A percentile compares a stretch with the other conserved stretches of the same genome.
Evolutionary conservation across 768 basidiomycete species (phyloP).

Genomic region (Astraeus odoratus): DNA sequence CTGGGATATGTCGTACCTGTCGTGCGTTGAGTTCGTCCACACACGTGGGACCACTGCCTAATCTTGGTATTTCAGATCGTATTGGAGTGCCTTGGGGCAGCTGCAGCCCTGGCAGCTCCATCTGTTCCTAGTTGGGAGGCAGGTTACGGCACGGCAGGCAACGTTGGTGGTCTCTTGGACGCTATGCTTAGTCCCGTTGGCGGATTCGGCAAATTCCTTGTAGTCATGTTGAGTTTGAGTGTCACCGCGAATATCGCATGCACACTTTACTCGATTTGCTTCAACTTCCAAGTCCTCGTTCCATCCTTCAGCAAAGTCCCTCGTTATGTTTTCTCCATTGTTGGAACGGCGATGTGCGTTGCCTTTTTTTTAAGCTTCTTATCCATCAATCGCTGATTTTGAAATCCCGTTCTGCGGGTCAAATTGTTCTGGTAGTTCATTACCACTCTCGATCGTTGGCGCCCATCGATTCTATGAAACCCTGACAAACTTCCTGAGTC

Average conservation of each 20-base stretch:
- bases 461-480: conserved; percentile 57
- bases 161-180: conserved; percentile 55
- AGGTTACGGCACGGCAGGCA: conserved; percentile 47
- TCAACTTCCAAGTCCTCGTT: conserved; percentile 65
- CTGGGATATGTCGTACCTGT: conserved; percentile 55
- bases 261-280: conserved; percentile 74
- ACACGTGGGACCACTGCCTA: background rate
- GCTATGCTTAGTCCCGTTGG: conserved; percentile 57
- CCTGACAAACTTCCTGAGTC: conserved; percentile 59
- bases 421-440: conserved; percentile 34
- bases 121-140: conserved; percentile 48
- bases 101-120: conserved; percentile 52
- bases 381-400: conserved; percentile 5
- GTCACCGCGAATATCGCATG: conserved; percentile 77
- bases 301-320: conserved; percentile 55
- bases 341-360: conserved; percentile 61
- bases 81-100: conserved; percentile 58
- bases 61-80: conserved; percentile 20
- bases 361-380: background rate
- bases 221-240: conserved; percentile 67
- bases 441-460: conserved; percentile 68
- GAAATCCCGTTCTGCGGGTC: background rate
- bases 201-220: conserved; percentile 64
- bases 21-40: conserved; percentile 38
- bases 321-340: conserved; percentile 60